Evolutionary conservation across 257 asterid genomes (phyloP).

Genomic region (Ilex asprella): DNA sequence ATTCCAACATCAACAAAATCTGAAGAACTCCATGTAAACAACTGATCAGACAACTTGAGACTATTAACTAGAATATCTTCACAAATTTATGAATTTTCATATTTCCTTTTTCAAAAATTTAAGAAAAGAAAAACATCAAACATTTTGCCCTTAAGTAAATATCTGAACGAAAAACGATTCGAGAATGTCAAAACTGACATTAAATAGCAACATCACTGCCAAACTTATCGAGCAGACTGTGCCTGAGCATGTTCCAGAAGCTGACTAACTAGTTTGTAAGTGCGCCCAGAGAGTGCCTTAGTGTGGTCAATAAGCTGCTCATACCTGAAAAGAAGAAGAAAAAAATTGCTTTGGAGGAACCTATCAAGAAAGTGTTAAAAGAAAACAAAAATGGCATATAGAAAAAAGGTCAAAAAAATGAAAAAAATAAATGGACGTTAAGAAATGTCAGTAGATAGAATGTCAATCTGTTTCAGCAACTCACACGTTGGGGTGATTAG

Average conservation of each 20-base stretch:
- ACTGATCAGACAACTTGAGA: too few species aligned
- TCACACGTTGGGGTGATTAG: conserved; percentile 78
- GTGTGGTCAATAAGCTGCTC: conserved; percentile 97
- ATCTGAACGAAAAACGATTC: background rate
- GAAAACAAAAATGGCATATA: too few species aligned
- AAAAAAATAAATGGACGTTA: too few species aligned
- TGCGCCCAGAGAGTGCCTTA: conserved; percentile 80
- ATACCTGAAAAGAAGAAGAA: conserved; percentile 40
- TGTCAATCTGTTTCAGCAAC: conserved; percentile 13
- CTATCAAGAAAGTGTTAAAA: too few species aligned
- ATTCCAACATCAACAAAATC: too few species aligned
- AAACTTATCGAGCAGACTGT: conserved; percentile 55
- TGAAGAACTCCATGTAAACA: too few species aligned
- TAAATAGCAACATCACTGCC: background rate
- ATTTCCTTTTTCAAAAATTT: too few species aligned
- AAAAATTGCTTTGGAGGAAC: background rate
- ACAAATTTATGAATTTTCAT: too few species aligned
- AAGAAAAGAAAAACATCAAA: too few species aligned
- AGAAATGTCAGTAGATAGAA: too few species aligned
- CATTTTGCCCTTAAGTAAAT: background rate
- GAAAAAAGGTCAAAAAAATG: too few species aligned
- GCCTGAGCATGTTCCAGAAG: conserved; percentile 73
- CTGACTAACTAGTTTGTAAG: conserved; percentile 68
- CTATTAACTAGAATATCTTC: too few species aligned
- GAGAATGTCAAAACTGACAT: background rate